Evolutionary conservation across 371 early-diverging fungal species (phyloP), one percentile per base, ranked within the genome.

Genomic region (Batkoa obscura): DNA sequence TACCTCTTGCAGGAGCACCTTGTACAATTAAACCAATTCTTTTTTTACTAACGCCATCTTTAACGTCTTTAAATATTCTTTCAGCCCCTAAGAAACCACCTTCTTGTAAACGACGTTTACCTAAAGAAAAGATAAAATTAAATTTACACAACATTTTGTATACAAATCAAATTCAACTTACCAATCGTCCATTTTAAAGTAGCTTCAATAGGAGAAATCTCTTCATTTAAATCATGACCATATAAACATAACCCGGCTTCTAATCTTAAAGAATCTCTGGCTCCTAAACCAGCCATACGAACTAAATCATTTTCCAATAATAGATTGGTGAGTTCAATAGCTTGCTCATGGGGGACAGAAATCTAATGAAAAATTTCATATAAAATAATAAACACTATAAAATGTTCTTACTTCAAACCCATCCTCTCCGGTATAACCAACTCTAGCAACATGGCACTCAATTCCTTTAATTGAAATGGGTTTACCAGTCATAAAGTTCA

Each of bases 401-500:
- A 30, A 42, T 43, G 10, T 53, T 57, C 10, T 51, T 64, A 87
- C 85, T 76, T 97, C 98, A 64, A 97, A 95, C n/a, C 98, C 98
- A 69, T 97, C 98, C 69, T 97, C 98, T 51, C 98, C 98, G 54
- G 98, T 96, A 73, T 97, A 97, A 23, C 98, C 98, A 36, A 88
- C 91, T 42, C 98, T 84, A 39, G 95, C 86, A 35, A 94, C 80
- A 61, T 90, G 91, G 63, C 83, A 84, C 9, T 77, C 76, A 30
- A 87, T 72, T 53, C 90, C 90, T 47, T 72, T 75, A 54, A 95
- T 67, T 3, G 79, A 78, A 66, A 91, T 66, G 58, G 67, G 60
- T 52, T 75, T 70, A 12, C 81, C 83, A 30, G 81, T 79, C 98
- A 97, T 95, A 69, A 97, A 97, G 35, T 76, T 72, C 60, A 94